Evolutionary conservation across 495 filamentous ascomycete genomes (phyloP), one percentile per base, ranked within the genome.

Genomic region (Schizothecium vesticola): DNA sequence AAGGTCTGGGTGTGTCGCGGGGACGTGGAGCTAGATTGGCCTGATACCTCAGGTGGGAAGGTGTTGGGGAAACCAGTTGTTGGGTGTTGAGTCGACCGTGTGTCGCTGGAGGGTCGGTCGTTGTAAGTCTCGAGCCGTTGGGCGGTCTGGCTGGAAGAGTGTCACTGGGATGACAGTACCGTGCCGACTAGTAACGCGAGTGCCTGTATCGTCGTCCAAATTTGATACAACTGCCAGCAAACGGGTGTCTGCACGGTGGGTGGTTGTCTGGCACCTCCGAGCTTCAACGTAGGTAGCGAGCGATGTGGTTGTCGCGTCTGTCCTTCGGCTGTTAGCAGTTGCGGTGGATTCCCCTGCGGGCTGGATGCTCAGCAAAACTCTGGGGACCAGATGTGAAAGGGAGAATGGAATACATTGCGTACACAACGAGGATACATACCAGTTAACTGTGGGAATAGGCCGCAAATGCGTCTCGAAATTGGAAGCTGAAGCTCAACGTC

Each of bases 401-500:
- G 36, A 0, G 3, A n/a, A 51, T 51, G 43, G 2, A 16, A 33
- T 12, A 10, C 23, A 31, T 58, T 1, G 43, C 16, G 16, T 7
- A 43, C 12, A 11, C 26, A 36, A 58, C 24, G 6, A 31, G 1
- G 23, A 11, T 3, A 24, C 43, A 22, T 23, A 22, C 56, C 63
- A 58, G 24, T 16, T 9, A 13, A 19, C 23, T 8, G 51, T 22
- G 25, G 51, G 43, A 51, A 8, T 3, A n/a, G 7, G 43, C 43
- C n/a, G 43, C 43, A n/a, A n/a, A 51, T 51, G 43, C 43, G 63
- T 56, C 16, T n/a, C 55, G 25, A 29, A 43, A 25, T 51, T 64
- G 61, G n/a, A 69, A 64, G 59, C 21, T 29, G 61, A 25, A 61
- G 55, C 31, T 62, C 61, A 33, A 61, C 64, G 60, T 64, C 67